phyloP scores from a whole-genome alignment of 768 basidiomycete genomes.

The Leccinum imitatum region DNA sequence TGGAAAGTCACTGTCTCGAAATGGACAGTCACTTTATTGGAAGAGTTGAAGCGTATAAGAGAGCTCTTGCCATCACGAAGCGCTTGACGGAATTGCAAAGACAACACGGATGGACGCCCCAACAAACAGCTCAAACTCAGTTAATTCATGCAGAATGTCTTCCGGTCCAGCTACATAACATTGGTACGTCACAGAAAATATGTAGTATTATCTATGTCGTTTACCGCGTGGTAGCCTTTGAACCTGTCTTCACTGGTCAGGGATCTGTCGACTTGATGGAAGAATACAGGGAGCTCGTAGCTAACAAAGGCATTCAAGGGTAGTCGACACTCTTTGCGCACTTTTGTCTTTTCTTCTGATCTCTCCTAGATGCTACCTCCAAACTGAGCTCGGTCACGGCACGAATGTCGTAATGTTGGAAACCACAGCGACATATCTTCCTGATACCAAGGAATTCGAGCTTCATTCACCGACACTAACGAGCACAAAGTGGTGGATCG shows the following conservation, averaged over 20 bases:
- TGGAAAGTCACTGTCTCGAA: background rate
- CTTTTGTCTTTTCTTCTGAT: background rate
- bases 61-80: constrained; percentile 53
- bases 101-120: constrained; percentile 49
- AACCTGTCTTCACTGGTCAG: constrained; percentile 66
- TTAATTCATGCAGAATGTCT: constrained; percentile 50
- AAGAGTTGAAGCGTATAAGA: constrained; percentile 56
- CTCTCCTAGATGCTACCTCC: constrained; percentile 57
- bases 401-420: constrained; percentile 68
- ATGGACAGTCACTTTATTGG: constrained; percentile 52
- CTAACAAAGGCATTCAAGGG: constrained; percentile 59
- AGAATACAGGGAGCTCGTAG: constrained; percentile 50
- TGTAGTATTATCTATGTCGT: constrained; percentile 28
- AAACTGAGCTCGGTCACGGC: constrained; percentile 80
- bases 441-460: constrained; percentile 64
- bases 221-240: constrained; percentile 43
- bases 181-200: constrained; percentile 27
- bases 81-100: constrained; percentile 60
- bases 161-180: constrained; percentile 44
- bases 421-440: constrained; percentile 76
- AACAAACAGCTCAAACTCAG: constrained; percentile 48
- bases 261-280: constrained; percentile 52
- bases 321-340: constrained; percentile 7
- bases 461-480: constrained; percentile 75
- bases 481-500: constrained; percentile 84